Evolutionary conservation across 192 early-diverging fungal species (phyloP).

Genomic region (Helicostylum pulchrum): DNA sequence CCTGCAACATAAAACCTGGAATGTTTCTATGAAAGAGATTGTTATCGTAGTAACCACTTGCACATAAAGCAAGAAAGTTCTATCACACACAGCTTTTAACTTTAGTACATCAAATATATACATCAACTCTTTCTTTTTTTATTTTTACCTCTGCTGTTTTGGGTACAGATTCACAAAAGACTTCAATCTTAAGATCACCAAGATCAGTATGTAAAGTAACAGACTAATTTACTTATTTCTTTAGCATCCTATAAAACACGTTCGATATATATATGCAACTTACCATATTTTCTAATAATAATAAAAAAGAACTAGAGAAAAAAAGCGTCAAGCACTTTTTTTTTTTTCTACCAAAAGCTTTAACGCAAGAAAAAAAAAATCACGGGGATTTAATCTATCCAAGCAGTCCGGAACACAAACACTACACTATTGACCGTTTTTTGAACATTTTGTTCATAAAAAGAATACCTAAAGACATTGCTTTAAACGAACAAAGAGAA

Average conservation of each 20-base stretch:
- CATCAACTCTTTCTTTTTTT: no score
- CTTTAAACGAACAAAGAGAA: no score
- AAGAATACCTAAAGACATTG: no score
- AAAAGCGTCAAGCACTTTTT: no score
- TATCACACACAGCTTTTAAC: constrained; percentile 18
- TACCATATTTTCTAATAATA: constrained; percentile 2
- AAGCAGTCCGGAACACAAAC: no score
- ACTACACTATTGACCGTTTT: no score
- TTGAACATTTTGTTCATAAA: no score
- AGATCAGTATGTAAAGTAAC: constrained; percentile 91
- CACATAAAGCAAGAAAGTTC: constrained; percentile 97
- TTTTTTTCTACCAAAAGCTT: no score
- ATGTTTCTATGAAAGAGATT: constrained; percentile 85
- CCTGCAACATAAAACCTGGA: constrained; percentile 81
- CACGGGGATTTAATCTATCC: no score
- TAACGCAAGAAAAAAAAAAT: no score
- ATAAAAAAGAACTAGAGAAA: not conserved
- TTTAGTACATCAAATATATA: no score
- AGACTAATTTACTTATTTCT: constrained; percentile 41
- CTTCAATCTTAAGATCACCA: constrained; percentile 92
- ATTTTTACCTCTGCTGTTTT: constrained; percentile 68
- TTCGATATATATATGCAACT: not conserved
- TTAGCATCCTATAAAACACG: no score
- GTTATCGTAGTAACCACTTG: constrained; percentile 88
- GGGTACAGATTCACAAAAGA: constrained; percentile 87